A percentile compares a stretch with the other conserved stretches of the same genome.
Evolutionary conservation across 257 asterid species (phyloP).

Genomic region (Solanum phureja): DNA sequence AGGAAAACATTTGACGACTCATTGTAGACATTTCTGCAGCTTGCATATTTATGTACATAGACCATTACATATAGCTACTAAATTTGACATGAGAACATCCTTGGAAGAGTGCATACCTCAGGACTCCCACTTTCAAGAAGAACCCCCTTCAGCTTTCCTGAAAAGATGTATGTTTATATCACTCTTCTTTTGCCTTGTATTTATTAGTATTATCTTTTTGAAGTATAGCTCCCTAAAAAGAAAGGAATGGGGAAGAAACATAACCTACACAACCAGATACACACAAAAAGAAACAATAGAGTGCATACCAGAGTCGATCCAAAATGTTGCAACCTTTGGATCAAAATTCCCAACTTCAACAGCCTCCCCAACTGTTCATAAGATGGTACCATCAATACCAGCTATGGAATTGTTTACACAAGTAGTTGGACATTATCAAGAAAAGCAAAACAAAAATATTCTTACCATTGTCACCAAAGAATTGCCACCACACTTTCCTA

Average conservation of each 20-base stretch:
- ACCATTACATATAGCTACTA: neutral
- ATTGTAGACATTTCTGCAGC: neutral
- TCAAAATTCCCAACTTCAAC: slow-evolving; percentile 46
- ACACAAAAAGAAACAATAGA: neutral
- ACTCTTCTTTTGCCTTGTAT: neutral
- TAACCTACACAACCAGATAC: neutral
- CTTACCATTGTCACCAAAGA: slow-evolving; percentile 88
- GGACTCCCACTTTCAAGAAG: slow-evolving; percentile 93
- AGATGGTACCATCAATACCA: slow-evolving; percentile 11
- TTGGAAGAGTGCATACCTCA: slow-evolving; percentile 42
- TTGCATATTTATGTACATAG: neutral
- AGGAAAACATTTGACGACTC: neutral
- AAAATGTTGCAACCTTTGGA: slow-evolving; percentile 90
- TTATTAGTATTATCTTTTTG: neutral
- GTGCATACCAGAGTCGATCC: slow-evolving; percentile 73
- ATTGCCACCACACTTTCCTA: slow-evolving; percentile 98
- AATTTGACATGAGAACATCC: neutral
- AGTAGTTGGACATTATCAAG: neutral
- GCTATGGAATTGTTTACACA: neutral
- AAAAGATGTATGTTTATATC: slow-evolving; percentile 9
- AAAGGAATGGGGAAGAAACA: neutral
- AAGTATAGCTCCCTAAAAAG: neutral
- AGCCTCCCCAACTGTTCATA: slow-evolving; percentile 71
- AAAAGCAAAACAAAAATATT: neutral
- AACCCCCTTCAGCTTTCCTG: slow-evolving; percentile 86